These are phyloP conservation scores for Botrytis sinoallii DNA, from an alignment of 2,329 filamentous ascomycete genomes.

Conservation along the genomic window DNA sequence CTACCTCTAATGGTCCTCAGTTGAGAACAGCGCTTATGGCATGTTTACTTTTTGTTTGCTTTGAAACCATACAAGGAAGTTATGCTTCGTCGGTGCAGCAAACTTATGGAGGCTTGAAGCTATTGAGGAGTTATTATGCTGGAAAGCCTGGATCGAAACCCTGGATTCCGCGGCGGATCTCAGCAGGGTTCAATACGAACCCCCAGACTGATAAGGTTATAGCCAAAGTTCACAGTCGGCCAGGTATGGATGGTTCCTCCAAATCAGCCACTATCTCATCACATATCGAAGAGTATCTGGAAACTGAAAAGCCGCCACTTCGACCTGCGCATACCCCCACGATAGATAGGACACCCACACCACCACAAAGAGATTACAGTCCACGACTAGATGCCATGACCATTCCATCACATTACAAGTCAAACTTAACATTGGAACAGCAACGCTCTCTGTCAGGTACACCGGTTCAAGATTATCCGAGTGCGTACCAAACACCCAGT, in stretches of 20 bases:
- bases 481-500: conserved; percentile 9
- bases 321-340: neutral
- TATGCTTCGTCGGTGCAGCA: conserved; percentile 59
- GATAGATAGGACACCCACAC: conserved; percentile 7
- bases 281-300: conserved; percentile 32
- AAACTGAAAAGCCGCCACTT: conserved; percentile 19
- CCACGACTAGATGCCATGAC: conserved; percentile 6
- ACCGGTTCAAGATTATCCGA: conserved; percentile 4
- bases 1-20: conserved; percentile 44
- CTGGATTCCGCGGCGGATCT: conserved; percentile 23
- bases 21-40: conserved; percentile 39
- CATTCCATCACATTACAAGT: conserved; percentile 16
- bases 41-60: conserved; percentile 36
- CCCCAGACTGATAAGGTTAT: conserved; percentile 19
- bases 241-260: conserved; percentile 26
- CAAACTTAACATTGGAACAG: conserved; percentile 22
- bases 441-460: conserved; percentile 14
- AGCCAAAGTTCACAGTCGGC: conserved; percentile 23
- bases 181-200: conserved; percentile 6
- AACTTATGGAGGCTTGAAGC: conserved; percentile 55
- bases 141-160: conserved; percentile 28
- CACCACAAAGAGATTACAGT: conserved; percentile 7
- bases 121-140: conserved; percentile 46
- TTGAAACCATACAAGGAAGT: conserved; percentile 41
- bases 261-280: conserved; percentile 24